phyloP scores from a whole-genome alignment of 2,329 filamentous ascomycete species.

The Aspergillus chevalieri region DNA sequence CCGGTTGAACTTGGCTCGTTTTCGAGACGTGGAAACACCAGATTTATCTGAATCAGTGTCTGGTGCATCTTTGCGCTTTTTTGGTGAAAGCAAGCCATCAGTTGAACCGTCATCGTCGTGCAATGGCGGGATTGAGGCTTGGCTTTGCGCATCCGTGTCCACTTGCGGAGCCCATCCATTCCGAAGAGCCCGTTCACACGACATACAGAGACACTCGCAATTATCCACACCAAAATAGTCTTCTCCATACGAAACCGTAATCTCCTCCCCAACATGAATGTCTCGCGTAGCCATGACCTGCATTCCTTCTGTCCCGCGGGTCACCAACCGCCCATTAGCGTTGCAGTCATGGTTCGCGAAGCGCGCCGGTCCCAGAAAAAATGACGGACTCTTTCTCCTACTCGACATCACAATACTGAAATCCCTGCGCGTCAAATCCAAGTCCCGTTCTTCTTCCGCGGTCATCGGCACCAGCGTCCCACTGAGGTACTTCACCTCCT shows the following conservation, averaged over 20 bases:
- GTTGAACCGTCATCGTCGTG: conserved; percentile 17
- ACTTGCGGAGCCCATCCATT: conserved; percentile 72
- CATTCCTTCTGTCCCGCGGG: conserved; percentile 77
- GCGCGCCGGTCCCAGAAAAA: conserved; percentile 90
- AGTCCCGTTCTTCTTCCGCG: conserved; percentile 76
- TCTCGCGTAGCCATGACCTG: conserved; percentile 78
- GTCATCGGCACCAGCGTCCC: conserved; percentile 92
- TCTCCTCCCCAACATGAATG: conserved; percentile 84
- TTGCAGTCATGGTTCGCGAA: conserved; percentile 97
- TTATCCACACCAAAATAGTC: conserved; percentile 95
- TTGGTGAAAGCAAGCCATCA: conserved; percentile 15
- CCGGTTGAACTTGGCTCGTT: conserved; percentile 27
- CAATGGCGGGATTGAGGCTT: conserved; percentile 26
- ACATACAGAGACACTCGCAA: conserved; percentile 85
- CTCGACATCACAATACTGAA: conserved; percentile 96
- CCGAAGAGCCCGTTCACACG: conserved; percentile 66
- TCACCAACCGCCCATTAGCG: conserved; percentile 83
- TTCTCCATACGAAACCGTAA: conserved; percentile 92
- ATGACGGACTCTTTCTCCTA: conserved; percentile 78
- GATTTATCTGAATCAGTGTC: conserved; percentile 23
- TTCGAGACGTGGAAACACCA: conserved; percentile 24
- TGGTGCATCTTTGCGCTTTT: conserved; percentile 23
- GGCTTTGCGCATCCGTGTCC: conserved; percentile 31
- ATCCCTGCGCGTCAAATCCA: conserved; percentile 78
- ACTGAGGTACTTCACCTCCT: conserved; percentile 82